Evolutionary conservation across 371 early-diverging fungal genomes (phyloP), one percentile per base, ranked within the genome.

Genomic region (Gilbertella persicaria): DNA sequence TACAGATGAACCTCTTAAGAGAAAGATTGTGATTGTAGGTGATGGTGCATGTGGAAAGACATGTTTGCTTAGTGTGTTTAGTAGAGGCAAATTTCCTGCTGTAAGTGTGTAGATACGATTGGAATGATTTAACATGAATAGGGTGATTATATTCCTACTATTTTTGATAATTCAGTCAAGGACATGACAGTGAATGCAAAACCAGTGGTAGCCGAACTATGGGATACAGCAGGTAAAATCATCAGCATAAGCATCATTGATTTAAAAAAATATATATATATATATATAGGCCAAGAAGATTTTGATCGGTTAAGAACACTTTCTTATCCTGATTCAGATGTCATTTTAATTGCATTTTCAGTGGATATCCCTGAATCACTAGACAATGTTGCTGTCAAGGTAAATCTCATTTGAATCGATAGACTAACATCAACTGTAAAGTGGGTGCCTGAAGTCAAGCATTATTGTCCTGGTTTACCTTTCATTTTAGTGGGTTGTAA

Each of bases 91-190:
- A 39, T 86, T 86, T 43, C 85, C 84, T 50, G 69, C 76, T 67
- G 86, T 62, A 62, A 38, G 47, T 23, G 12, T 8, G 3, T 25
- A 20, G 21, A n/a, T 12, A 43, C 19, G 1, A 43, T n/a, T 0
- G 21, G 12, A 3, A 25, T 45, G 20, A 50, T 25, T 12, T 6
- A 16, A 17, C 7, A 38, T 12, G 30, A 10, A 39, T 19, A 61
- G 62, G 50, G 67, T 47, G 50, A 50, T 21, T 74, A 71, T 53
- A 51, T 60, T 33, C 87, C 87, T 26, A 86, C 87, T 6, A 84
- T 87, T 36, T 92, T 94, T 66, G 92, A 92, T 66, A 90, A 88
- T 68, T 90, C 89, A 66, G 85, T 84, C 0, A 85, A 85, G 24
- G 85, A 88, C 40, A 80, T 91, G 13, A 83, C 82, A 71, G 83